Evolutionary conservation across 306 rosid species (phyloP), one percentile per base, ranked within the genome.

Genomic region (Vigna unguiculata): DNA sequence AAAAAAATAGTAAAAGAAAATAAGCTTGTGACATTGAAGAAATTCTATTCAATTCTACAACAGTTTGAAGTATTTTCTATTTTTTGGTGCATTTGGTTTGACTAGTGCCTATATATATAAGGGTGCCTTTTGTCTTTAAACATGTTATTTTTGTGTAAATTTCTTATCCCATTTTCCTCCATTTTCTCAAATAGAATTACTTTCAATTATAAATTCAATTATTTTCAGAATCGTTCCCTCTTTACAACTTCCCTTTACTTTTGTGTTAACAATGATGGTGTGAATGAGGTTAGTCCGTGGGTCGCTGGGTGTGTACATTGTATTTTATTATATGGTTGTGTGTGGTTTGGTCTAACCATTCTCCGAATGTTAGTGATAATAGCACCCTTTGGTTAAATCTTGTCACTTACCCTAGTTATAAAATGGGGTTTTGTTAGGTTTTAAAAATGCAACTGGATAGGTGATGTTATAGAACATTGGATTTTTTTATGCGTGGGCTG

Each of bases 31-130:
- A 61, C 13, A 32, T 13, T 48, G 51, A 55, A 73, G 67, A 58
- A 58, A 59, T n/a, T 7, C 46, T 25, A 8, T 14, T 72, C 25
- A 13, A 15, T 55, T 54, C 54, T 72, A 54, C 32, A 32, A n/a
- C 21, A 57, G 25, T 43, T 9, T 70, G 75, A 4, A 32, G 49
- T 32, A 49, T 28, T 14, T 68, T 24, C 9, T 47, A 46, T 24
- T 68, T 21, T 24, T 68, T 46, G 72, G 12, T 49, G 60, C 46
- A 49, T 49, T 48, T 69, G 52, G 15, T 25, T 64, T 13, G 64
- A 4, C 21, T 34, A 13, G 55, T 71, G 36, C 14, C 8, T 7
- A 6, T 11, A 13, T 32, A 7, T 16, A 11, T 14, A 24, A 58
- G 19, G 10, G 19, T 13, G 11, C 19, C 4, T 20, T 59, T 14